Evolutionary conservation across 768 basidiomycete species (phyloP), one percentile per base, ranked within the genome.

Genomic region (Lentinula boryana): DNA sequence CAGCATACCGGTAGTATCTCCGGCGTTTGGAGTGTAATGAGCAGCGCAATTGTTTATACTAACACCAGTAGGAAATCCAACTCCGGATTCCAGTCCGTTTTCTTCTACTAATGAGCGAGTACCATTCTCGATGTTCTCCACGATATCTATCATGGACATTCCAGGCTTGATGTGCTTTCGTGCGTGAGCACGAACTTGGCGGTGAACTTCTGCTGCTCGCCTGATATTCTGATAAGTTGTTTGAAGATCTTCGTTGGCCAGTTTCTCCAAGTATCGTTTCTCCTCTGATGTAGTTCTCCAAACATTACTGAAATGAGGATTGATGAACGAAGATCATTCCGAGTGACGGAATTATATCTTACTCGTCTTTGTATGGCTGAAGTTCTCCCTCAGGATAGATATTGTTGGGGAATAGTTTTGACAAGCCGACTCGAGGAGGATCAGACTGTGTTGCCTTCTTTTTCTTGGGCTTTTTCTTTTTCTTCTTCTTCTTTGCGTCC

Each of bases 51-150:
- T 79, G 71, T 99, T 99, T 65, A 94, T 23, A 73, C 88, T 95
- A 64, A 98, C 76, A 40, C 97, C 97, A 8, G 96, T 98, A 32
- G 97, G 97, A 75, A 99, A 99, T 1, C 95, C 97, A 63, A 99
- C 80, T 2, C 97, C 97, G 43, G 84, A 76, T 61, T 94, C 85
- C 57, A 93, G 71, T 9, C 93, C 94, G 64, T 87, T 84, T 75
- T 91, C 95, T 74, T 98, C 97, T 0, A 96, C 95, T 35, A 98
- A 76, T 1, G 94, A 87, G 55, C 97, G 82, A 27, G 90, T 93
- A 8, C 92, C 90, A 66, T 95, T 87, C 74, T 99, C 97, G 68
- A 99, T 95, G 67, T 86, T 81, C 62, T 98, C 87, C 35, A 87
- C 95, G 65, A 99, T 97, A 67, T 96, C 91, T 1, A 87, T 95